Evolutionary conservation across 2,329 filamentous ascomycete species (phyloP).

Genomic region (Diaporthe destruens): DNA sequence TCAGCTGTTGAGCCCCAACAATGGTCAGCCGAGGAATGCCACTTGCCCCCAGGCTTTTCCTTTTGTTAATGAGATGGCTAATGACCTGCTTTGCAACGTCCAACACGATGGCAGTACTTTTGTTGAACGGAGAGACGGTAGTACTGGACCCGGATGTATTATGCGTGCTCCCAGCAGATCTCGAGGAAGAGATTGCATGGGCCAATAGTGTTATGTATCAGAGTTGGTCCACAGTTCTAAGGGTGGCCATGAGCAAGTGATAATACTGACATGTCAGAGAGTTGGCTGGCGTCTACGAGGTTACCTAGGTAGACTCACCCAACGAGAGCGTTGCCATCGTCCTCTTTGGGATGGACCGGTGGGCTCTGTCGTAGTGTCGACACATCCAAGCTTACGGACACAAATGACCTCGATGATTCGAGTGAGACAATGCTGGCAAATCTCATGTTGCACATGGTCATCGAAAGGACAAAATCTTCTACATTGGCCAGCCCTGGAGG

Average conservation of each 20-base stretch:
- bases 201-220: conserved; percentile 23
- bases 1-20: not conserved
- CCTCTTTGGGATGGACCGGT: not conserved
- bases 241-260: conserved; percentile 29
- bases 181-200: conserved; percentile 13
- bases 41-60: conserved; percentile 7
- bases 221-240: conserved; percentile 28
- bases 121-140: not conserved
- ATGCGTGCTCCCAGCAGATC: conserved; percentile 24
- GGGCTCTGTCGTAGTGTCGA: not conserved
- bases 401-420: not conserved
- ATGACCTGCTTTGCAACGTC: conserved; percentile 26
- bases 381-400: conserved; percentile 4
- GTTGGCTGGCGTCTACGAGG: not conserved
- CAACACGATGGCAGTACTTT: conserved; percentile 20
- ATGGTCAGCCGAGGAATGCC: not conserved
- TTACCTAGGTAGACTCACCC: conserved; percentile 1
- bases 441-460: not conserved
- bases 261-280: not conserved
- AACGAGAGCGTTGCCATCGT: conserved; percentile 25
- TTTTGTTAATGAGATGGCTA: conserved; percentile 27
- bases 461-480: not conserved
- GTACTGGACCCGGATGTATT: conserved; percentile 23
- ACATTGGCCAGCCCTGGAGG: not conserved
- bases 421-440: not conserved